phyloP scores from a whole-genome alignment of 2,329 filamentous ascomycete genomes.

The Orbilia blumenaviensis region DNA sequence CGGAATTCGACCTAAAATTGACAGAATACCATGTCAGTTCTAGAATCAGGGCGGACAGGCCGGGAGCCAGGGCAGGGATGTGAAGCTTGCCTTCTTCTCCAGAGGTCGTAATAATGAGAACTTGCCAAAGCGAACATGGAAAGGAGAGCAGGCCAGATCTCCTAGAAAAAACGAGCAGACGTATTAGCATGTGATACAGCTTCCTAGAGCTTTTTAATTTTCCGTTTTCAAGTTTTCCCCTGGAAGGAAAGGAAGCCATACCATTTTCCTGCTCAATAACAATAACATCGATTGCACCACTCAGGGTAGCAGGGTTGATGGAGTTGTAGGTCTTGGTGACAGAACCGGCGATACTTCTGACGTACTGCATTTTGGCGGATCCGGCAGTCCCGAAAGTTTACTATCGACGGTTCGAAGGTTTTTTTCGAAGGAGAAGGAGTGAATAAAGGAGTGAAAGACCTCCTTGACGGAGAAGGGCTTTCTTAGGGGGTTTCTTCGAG shows the following conservation, averaged over 20 bases:
- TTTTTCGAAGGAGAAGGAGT: conserved; percentile 6
- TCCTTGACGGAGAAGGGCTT: conserved; percentile 39
- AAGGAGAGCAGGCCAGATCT: conserved; percentile 87
- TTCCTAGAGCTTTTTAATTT: neutral
- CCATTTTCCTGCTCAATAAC: conserved; percentile 97
- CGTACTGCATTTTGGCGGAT: conserved; percentile 47
- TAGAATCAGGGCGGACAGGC: neutral
- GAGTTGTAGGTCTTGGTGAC: conserved; percentile 99
- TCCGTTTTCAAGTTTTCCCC: too few species aligned
- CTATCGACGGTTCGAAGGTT: neutral
- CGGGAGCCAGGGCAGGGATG: conserved; percentile 12
- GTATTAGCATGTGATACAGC: conserved; percentile 26
- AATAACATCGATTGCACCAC: conserved; percentile 97
- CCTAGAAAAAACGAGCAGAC: conserved; percentile 60
- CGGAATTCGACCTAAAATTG: conserved; percentile 79
- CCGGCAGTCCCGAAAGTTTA: neutral
- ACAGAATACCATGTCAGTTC: conserved; percentile 19
- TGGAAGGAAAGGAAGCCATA: conserved; percentile 59
- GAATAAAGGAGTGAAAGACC: conserved; percentile 10
- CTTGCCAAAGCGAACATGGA: conserved; percentile 98
- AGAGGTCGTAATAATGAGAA: conserved; percentile 93
- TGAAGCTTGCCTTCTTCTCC: conserved; percentile 78
- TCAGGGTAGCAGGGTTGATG: conserved; percentile 96
- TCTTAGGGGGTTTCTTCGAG: conserved; percentile 17
- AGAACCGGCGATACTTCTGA: conserved; percentile 81